Percentiles rank a stretch among this genome's conserved stretches.
Evolutionary conservation across 805 yeast species (phyloP).

Genomic region (Sugiyamaella valdiviana): DNA sequence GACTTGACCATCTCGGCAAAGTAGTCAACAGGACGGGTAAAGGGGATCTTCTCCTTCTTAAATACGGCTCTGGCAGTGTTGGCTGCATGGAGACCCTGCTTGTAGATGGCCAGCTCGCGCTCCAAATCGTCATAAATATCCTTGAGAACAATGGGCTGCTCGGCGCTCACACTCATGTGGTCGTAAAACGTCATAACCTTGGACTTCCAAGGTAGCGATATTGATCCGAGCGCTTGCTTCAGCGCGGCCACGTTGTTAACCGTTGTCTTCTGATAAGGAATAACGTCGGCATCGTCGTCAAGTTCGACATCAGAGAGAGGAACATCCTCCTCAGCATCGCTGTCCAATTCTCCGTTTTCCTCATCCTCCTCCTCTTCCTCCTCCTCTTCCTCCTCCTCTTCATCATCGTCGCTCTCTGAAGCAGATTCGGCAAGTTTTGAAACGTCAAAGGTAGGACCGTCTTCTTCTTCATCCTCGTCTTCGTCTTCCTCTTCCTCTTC

Average conservation of each 20-base stretch:
- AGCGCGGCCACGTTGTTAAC: slow-evolving; percentile 80
- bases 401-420: slow-evolving; percentile 29
- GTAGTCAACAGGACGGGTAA: slow-evolving; percentile 88
- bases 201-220: slow-evolving; percentile 41
- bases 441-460: slow-evolving; percentile 31
- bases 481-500: slow-evolving; percentile 24
- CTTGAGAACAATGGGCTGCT: slow-evolving; percentile 52
- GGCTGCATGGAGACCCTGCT: slow-evolving; percentile 86
- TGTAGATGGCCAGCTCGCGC: slow-evolving; percentile 91
- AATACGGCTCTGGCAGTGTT: slow-evolving; percentile 62
- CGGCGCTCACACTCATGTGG: slow-evolving; percentile 67
- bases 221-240: slow-evolving; percentile 25
- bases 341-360: slow-evolving; percentile 47
- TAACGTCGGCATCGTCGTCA: slow-evolving; percentile 91
- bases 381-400: slow-evolving; percentile 33
- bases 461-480: slow-evolving; percentile 32
- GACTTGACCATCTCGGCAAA: slow-evolving; percentile 98
- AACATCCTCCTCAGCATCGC: slow-evolving; percentile 72
- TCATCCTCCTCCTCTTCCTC: slow-evolving; percentile 39
- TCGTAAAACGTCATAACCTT: slow-evolving; percentile 69
- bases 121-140: slow-evolving; percentile 95
- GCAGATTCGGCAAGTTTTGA: slow-evolving; percentile 29
- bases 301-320: slow-evolving; percentile 87
- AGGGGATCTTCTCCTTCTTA: slow-evolving; percentile 66
- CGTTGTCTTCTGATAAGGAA: slow-evolving; percentile 85